Evolutionary conservation across 1,284 basidiomycete species (phyloP).

Genomic region (Cryptococcus sp.): DNA sequence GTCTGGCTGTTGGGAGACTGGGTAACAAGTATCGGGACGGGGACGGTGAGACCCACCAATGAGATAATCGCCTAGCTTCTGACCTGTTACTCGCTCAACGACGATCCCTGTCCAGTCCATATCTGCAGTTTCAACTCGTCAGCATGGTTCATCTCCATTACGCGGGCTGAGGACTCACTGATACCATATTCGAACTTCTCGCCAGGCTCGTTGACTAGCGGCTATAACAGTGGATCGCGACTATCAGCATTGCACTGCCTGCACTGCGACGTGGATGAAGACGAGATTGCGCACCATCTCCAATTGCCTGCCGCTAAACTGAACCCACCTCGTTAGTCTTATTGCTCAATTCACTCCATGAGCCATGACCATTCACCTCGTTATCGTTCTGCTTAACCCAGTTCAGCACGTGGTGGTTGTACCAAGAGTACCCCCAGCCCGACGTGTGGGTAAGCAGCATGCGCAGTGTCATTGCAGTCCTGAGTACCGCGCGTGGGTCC

Average conservation of each 20-base stretch:
- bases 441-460: constrained; percentile 39
- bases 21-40: background rate
- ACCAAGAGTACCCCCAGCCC: constrained; percentile 23
- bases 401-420: constrained; percentile 19
- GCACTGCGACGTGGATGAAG: constrained; percentile 11
- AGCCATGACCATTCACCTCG: constrained; percentile 15
- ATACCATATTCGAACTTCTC: constrained; percentile 31
- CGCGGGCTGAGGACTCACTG: constrained; percentile 12
- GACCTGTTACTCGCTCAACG: constrained; percentile 36
- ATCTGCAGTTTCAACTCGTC: background rate
- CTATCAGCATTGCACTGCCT: background rate
- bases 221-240: background rate
- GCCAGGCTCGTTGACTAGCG: constrained; percentile 39
- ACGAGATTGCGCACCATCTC: constrained; percentile 10
- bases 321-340: constrained; percentile 15
- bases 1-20: background rate
- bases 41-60: constrained; percentile 10
- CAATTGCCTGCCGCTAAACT: constrained; percentile 15
- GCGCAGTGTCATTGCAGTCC: constrained; percentile 33
- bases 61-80: constrained; percentile 32
- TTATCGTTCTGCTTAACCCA: constrained; percentile 23
- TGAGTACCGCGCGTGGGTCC: background rate
- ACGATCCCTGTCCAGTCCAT: constrained; percentile 47
- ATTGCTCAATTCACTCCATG: constrained; percentile 10
- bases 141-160: no score